Conservation (phyloP, 2,329 filamentous ascomycete species). For the Aspergillus aculeatinus region DNA sequence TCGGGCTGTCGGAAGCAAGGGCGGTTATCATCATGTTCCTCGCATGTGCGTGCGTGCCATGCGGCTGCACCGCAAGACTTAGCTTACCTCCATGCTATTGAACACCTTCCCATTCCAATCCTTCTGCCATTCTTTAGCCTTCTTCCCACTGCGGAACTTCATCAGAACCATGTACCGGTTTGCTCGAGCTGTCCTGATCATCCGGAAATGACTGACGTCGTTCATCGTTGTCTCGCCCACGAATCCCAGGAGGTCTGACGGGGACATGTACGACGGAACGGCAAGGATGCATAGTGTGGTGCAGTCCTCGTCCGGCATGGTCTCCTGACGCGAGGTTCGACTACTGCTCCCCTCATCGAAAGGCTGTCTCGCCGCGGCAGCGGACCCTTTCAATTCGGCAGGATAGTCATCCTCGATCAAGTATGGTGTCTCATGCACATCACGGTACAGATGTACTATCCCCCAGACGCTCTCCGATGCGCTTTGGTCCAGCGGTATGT, state of each 20-base stretch:
- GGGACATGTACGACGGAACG: conserved; percentile 89
- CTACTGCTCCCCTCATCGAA: conserved; percentile 27
- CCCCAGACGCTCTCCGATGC: conserved; percentile 85
- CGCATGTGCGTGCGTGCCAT: not conserved
- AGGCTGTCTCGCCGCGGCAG: conserved; percentile 32
- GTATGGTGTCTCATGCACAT: conserved; percentile 70
- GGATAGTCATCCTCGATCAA: conserved; percentile 52
- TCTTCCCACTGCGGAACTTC: conserved; percentile 77
- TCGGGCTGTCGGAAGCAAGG: conserved; percentile 61
- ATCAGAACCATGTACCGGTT: conserved; percentile 95
- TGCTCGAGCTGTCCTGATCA: conserved; percentile 84
- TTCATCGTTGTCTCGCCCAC: conserved; percentile 83
- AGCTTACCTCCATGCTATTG: conserved; percentile 78
- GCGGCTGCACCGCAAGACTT: not conserved
- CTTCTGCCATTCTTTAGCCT: conserved; percentile 75
- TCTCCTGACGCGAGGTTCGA: conserved; percentile 17
- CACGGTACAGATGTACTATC: conserved; percentile 89
- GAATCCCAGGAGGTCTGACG: conserved; percentile 86
- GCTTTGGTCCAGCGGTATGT: conserved; percentile 66
- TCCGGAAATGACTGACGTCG: conserved; percentile 87
- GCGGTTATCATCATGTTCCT: conserved; percentile 15
- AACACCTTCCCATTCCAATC: conserved; percentile 93
- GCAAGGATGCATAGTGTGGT: conserved; percentile 91
- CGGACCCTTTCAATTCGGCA: conserved; percentile 39
- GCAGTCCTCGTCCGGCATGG: conserved; percentile 57